phyloP scores from a whole-genome alignment of 176 grass and related monocot species.

The Puya raimondii region DNA sequence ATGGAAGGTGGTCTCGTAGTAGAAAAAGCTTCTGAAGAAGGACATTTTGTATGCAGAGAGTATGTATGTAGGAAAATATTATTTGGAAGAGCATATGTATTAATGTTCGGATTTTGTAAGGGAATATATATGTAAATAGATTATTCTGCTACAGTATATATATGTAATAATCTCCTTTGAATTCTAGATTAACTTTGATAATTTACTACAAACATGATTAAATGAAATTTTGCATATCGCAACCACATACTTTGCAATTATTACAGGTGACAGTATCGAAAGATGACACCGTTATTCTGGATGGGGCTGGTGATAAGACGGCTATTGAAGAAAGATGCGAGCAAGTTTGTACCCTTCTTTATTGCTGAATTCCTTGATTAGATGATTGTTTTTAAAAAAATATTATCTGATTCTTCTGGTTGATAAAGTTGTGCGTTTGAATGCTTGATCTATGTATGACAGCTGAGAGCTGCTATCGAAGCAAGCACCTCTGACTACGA shows the following conservation, averaged over 20 bases:
- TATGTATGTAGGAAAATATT: too few relatives aligned
- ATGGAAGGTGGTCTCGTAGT: too few relatives aligned
- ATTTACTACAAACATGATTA: background rate
- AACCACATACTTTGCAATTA: constrained; percentile 11
- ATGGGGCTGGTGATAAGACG: constrained; percentile 87
- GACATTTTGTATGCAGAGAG: too few relatives aligned
- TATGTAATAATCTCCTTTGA: background rate
- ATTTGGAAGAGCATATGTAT: too few relatives aligned
- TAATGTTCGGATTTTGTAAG: too few relatives aligned
- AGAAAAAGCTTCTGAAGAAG: too few relatives aligned
- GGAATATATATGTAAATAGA: background rate
- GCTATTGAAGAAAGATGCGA: constrained; percentile 78
- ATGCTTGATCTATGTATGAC: background rate
- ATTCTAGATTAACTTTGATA: background rate
- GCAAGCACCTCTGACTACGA: constrained; percentile 87
- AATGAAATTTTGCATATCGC: background rate
- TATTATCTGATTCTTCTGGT: constrained; percentile 1
- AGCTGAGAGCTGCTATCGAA: constrained; percentile 87
- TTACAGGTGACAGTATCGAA: constrained; percentile 89
- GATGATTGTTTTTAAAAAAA: constrained; percentile 1
- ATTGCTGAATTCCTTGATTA: background rate
- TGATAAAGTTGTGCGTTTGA: constrained; percentile 9
- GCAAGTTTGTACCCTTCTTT: constrained; percentile 34
- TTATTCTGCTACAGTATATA: background rate
- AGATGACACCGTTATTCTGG: constrained; percentile 97